These are phyloP conservation scores for Aristolochia contorta DNA, from an alignment of 164 flowering plant species.

Conservation along the genomic window DNA sequence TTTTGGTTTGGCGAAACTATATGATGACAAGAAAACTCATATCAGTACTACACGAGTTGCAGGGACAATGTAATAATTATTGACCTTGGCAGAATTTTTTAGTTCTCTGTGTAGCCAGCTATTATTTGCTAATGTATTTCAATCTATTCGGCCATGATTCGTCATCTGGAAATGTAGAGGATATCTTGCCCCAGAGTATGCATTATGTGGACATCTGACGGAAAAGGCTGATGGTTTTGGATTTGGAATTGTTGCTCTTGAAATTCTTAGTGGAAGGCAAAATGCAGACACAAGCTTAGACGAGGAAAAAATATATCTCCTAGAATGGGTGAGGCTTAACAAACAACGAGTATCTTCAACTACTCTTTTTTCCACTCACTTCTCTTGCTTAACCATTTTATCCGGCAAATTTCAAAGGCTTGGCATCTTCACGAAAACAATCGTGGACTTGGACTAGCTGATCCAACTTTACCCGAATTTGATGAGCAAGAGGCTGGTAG, in stretches of 20 bases:
- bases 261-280: slow-evolving; percentile 23
- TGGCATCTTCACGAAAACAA: slow-evolving; percentile 39
- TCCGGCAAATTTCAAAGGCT: slow-evolving; percentile 20
- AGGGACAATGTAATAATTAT: slow-evolving; percentile 12
- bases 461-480: slow-evolving; percentile 21
- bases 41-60: slow-evolving; percentile 17
- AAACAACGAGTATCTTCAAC: not conserved
- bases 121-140: no score
- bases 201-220: slow-evolving; percentile 27
- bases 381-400: no score
- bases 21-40: slow-evolving; percentile 15
- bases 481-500: slow-evolving; percentile 25
- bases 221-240: slow-evolving; percentile 29
- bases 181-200: slow-evolving; percentile 31
- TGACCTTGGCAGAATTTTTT: not conserved
- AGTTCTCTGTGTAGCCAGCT: not conserved
- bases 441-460: slow-evolving; percentile 28
- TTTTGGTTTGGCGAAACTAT: slow-evolving; percentile 18
- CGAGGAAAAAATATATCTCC: slow-evolving; percentile 20
- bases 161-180: slow-evolving; percentile 1
- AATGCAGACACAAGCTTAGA: slow-evolving; percentile 21
- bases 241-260: slow-evolving; percentile 24
- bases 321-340: slow-evolving; percentile 20
- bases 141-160: no score
- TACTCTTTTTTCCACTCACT: no score